phyloP scores from a whole-genome alignment of 169 alveolate species.

The Eimeria sp. region DNA sequence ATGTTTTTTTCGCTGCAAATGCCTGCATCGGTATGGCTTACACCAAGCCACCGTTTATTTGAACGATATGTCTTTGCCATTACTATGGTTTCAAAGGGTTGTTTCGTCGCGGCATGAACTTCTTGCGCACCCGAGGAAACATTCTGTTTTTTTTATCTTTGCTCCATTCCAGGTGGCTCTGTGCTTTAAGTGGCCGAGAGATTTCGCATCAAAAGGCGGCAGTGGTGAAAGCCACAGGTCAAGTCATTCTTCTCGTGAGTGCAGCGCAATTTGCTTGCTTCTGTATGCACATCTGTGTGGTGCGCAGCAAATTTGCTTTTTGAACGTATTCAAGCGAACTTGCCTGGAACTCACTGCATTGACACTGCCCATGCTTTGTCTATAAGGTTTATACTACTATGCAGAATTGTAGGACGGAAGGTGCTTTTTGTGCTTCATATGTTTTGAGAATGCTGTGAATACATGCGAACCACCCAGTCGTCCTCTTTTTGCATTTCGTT shows the following conservation, averaged over 20 bases:
- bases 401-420: not conserved
- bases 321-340: not conserved
- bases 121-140: not conserved
- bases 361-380: not conserved
- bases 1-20: not conserved
- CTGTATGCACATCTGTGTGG: not conserved
- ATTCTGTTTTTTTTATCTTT: not conserved
- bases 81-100: not conserved
- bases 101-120: not conserved
- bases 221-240: constrained; percentile 64
- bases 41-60: not conserved
- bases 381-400: not conserved
- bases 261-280: not conserved
- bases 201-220: constrained; percentile 79
- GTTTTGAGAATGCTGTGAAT: not conserved
- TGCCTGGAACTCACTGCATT: not conserved
- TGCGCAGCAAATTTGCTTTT: too few relatives aligned
- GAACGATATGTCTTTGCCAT: not conserved
- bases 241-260: constrained; percentile 56
- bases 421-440: not conserved
- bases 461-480: not conserved
- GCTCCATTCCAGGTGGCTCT: constrained; percentile 58
- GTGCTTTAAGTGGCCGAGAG: constrained; percentile 57
- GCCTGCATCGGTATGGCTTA: not conserved
- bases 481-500: not conserved